Conservation (phyloP, 225 moss, liverwort and hornwort species). For the Bryum argenteum region DNA sequence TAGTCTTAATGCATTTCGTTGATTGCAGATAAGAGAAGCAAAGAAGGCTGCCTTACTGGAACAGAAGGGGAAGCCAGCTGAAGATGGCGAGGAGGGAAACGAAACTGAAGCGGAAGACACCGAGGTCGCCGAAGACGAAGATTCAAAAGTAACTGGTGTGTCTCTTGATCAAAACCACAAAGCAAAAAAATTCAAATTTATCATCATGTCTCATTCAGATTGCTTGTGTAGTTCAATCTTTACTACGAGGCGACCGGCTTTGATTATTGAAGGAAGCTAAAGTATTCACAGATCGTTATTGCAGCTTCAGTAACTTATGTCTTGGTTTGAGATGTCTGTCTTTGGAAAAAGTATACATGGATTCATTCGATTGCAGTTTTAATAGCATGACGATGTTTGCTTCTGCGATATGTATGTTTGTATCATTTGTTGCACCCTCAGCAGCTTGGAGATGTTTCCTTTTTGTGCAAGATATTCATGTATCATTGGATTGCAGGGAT, state of each 20-base stretch:
- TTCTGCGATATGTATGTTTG: no score
- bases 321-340: conserved; percentile 4
- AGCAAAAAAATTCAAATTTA: background rate
- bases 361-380: no score
- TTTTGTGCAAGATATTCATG: no score
- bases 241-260: no score
- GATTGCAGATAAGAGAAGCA: conserved; percentile 75
- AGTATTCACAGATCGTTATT: no score
- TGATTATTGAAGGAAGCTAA: no score
- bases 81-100: conserved; percentile 42
- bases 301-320: background rate
- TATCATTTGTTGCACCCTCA: no score
- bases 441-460: background rate
- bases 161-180: conserved; percentile 1
- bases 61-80: conserved; percentile 50
- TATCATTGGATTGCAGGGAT: conserved; percentile 46
- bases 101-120: conserved; percentile 52
- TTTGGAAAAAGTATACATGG: no score
- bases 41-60: conserved; percentile 65
- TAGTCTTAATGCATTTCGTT: conserved; percentile 27
- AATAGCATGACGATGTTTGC: no score
- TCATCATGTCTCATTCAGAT: background rate
- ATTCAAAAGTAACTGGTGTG: conserved; percentile 48
- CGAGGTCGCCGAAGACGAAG: conserved; percentile 33
- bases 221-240: background rate